Evolutionary conservation across 2,329 filamentous ascomycete genomes (phyloP).

Genomic region (Emergomyces orientalis): DNA sequence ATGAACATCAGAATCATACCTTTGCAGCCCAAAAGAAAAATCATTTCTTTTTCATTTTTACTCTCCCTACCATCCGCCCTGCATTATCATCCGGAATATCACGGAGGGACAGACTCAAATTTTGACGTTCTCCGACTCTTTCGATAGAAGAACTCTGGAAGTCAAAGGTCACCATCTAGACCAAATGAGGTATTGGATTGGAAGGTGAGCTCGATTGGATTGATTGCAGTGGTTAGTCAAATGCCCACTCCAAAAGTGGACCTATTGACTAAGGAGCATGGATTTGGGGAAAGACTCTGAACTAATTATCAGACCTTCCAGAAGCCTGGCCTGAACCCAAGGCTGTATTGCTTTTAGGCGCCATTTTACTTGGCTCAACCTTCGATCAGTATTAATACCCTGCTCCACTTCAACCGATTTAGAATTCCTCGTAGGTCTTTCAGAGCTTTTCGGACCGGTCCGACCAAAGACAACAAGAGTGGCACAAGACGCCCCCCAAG

Average conservation of each 20-base stretch:
- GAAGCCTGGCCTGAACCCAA: background rate
- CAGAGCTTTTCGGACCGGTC: background rate
- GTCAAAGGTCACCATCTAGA: background rate
- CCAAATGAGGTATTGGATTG: too few species aligned
- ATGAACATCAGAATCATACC: background rate
- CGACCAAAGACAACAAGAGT: background rate
- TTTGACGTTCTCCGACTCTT: background rate
- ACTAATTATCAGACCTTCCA: constrained; percentile 1
- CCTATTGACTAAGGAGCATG: background rate
- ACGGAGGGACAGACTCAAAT: background rate
- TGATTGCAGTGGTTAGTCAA: background rate
- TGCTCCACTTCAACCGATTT: background rate
- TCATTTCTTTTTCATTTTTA: background rate
- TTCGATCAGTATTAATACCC: constrained; percentile 3
- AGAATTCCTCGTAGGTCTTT: background rate
- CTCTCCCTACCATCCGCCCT: background rate
- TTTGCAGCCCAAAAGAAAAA: background rate
- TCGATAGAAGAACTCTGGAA: background rate
- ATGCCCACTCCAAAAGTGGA: too few species aligned
- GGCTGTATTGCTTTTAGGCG: background rate
- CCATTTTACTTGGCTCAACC: constrained; percentile 6
- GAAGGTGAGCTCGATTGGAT: background rate
- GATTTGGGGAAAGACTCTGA: background rate
- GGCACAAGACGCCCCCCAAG: background rate
- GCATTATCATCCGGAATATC: background rate